Evolutionary conservation across 164 flowering plant genomes (phyloP).

Genomic region (Platanus orientalis): DNA sequence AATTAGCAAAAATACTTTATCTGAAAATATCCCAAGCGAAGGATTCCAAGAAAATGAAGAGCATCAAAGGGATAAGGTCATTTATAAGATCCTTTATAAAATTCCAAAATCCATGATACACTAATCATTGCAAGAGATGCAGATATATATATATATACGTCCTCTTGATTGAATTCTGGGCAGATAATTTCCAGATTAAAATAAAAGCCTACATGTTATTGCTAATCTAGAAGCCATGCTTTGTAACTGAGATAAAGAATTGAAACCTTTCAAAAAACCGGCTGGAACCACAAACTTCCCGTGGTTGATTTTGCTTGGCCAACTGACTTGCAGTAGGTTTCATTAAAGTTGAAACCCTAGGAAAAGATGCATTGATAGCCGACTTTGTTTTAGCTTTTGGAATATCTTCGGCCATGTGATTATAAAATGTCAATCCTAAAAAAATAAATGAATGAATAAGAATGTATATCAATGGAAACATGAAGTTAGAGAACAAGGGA

Average conservation of each 20-base stretch:
- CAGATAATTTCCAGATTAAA: not conserved
- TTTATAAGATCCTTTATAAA: not conserved
- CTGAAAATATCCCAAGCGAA: too few relatives aligned
- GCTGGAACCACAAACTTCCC: conserved; percentile 35
- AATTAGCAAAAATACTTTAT: too few relatives aligned
- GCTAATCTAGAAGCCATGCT: not conserved
- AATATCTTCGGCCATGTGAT: conserved; percentile 29
- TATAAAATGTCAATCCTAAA: conserved; percentile 43
- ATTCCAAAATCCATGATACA: not conserved
- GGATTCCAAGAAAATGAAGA: too few relatives aligned
- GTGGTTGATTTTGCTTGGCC: conserved; percentile 72
- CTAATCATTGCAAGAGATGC: not conserved
- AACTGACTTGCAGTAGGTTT: conserved; percentile 91
- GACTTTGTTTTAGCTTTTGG: conserved; percentile 30
- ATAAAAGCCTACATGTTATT: not conserved
- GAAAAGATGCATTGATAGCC: conserved; percentile 25
- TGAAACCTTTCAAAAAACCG: conserved; percentile 25
- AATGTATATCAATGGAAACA: not conserved
- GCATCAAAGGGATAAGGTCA: too few relatives aligned
- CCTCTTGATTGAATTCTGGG: too few relatives aligned
- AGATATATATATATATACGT: too few relatives aligned
- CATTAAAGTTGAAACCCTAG: conserved; percentile 83
- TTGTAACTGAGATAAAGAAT: conserved; percentile 2
- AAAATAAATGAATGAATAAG: too few relatives aligned
- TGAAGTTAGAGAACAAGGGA: not conserved